Conservation (phyloP, 1,139 yeast genomes). For the Wickerhamomyces sp. region DNA sequence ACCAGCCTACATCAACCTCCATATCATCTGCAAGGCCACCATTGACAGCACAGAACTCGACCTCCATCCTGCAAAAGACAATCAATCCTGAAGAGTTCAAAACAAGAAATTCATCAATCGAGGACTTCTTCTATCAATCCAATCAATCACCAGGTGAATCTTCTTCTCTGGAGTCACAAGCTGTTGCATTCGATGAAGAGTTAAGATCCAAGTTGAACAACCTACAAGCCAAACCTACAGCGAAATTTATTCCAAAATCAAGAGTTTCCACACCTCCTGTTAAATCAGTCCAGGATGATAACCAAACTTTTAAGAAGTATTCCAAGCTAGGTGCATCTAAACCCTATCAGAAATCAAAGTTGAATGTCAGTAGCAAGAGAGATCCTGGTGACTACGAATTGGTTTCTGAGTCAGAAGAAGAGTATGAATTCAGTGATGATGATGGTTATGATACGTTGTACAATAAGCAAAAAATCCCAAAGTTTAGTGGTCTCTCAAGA, state of each 20-base stretch:
- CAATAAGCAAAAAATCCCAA: conserved; percentile 40
- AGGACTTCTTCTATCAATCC: conserved; percentile 18
- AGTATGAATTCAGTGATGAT: conserved; percentile 13
- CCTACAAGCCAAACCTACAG: background rate
- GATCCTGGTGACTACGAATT: conserved; percentile 5
- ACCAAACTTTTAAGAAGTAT: too few species aligned
- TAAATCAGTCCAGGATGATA: too few species aligned
- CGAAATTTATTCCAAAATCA: conserved; percentile 22
- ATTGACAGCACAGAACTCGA: background rate
- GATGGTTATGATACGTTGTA: conserved; percentile 18
- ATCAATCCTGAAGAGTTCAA: conserved; percentile 3
- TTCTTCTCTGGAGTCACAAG: too few species aligned
- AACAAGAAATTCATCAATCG: conserved; percentile 19
- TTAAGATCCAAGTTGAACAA: conserved; percentile 4
- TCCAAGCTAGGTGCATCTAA: background rate
- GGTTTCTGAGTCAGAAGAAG: conserved; percentile 3
- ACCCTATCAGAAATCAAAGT: conserved; percentile 1
- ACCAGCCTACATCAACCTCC: background rate
- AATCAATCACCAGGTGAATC: conserved; percentile 5
- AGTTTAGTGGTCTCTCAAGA: conserved; percentile 73
- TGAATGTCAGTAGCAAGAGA: conserved; percentile 1
- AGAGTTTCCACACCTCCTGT: conserved; percentile 16
- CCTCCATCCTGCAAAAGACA: background rate
- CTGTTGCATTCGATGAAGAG: conserved; percentile 5
- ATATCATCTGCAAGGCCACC: background rate